Conservation (phyloP, 1,284 basidiomycete species). For the Rhodofomes roseus region DNA sequence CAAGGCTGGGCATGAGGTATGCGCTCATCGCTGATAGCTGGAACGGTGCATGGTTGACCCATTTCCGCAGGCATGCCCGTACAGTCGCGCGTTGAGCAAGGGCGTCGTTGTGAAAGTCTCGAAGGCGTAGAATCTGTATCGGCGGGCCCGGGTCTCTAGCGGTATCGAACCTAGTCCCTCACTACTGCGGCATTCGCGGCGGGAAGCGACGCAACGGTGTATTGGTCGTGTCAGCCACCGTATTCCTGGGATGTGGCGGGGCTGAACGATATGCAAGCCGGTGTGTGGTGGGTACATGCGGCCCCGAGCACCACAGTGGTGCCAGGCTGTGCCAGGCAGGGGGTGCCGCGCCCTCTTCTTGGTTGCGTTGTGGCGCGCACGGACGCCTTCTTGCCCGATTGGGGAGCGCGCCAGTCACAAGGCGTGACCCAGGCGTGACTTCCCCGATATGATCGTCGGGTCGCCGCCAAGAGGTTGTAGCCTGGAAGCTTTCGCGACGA, state of each 20-base stretch:
- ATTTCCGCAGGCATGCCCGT: constrained; percentile 57
- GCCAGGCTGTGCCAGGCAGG: not conserved
- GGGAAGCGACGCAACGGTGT: too few species aligned
- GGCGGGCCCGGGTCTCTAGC: not conserved
- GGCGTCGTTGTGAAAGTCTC: constrained; percentile 54
- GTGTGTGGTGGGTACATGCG: not conserved
- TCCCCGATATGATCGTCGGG: not conserved
- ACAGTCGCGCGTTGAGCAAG: constrained; percentile 59
- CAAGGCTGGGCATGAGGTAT: constrained; percentile 59
- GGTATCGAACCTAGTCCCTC: not conserved
- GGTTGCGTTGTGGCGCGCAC: not conserved
- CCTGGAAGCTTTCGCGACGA: too few species aligned
- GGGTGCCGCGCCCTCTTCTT: not conserved
- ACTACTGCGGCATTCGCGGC: not conserved
- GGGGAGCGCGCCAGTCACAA: not conserved
- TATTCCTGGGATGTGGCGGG: not conserved
- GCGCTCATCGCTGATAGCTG: not conserved
- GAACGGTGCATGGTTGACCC: constrained; percentile 3
- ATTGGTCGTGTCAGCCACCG: not conserved
- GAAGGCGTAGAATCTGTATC: constrained; percentile 14
- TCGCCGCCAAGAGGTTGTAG: too few species aligned
- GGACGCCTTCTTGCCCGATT: not conserved
- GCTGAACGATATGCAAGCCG: too few species aligned
- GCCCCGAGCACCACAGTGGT: not conserved
- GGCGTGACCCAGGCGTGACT: not conserved